Base-by-base conservation (phyloP, 805 yeast species). In the Candida khao-thaluensis region DNA sequence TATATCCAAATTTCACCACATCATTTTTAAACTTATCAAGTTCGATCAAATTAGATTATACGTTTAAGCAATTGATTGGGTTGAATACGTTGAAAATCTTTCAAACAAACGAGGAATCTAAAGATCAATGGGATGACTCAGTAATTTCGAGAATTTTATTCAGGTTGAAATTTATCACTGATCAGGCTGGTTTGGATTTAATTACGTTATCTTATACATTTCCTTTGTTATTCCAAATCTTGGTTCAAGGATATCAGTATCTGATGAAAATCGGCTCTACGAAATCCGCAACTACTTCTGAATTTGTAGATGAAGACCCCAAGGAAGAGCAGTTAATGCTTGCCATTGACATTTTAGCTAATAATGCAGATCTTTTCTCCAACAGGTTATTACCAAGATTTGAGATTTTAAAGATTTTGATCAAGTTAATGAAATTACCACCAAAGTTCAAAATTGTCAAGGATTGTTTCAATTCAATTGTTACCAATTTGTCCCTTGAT, bases 281-380 rank as follows among this genome's bases (percentile, higher is more conserved):
- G 31, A 81, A 78, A 52, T 56, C 60, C 35, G 64, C 60, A 5
- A 66, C 72, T 1, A 82, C 80, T 21, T 67, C 81, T 2, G 95
- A 86, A 51, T 85, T 82, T 56, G 75, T 75, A 21, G 91, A 87
- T 40, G 95, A 86, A 57, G 87, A 81, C 49, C 81, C 81, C n/a
- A 89, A 85, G 54, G 96, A 90, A 59, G 97, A 89, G 56, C 91
- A 86, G 51, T 66, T 89, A 35, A 60, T 85, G 35, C 65, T 91
- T 41, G 84, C 91, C 0, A 60, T 90, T 50, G 95, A 86, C 52
- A 79, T 89, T 28, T 68, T 91, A 40, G 70, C 80, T 28, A 73
- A 74, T 2, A 90, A 85, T 52, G 74, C 82, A 16, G 89, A 80
- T 47, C 72, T 71, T 10, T 83, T 93, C 54, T 79, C 74, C 48